Evolutionary conservation across 768 basidiomycete species (phyloP), one percentile per base, ranked within the genome.

Genomic region (Xerocomellus dryophilus): DNA sequence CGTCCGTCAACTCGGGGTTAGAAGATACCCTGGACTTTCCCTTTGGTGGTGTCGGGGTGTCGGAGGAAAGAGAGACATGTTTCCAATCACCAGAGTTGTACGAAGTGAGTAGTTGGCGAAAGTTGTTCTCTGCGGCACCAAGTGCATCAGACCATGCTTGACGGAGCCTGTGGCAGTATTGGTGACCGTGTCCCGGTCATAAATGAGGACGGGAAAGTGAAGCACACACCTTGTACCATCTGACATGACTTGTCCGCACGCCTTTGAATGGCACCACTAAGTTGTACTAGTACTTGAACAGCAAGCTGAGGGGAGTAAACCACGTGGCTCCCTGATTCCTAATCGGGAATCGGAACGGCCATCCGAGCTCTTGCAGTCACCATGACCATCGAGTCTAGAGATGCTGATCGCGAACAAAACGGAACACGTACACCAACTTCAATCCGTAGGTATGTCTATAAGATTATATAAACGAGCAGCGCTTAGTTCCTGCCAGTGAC

Each of bases 61-160:
- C 73, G 14, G 63, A 62, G n/a, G 74, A 73, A 25, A 76, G 57
- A 10, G 81, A 76, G 23, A 95, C 78, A 23, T 91, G 83, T 65
- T 85, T 94, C 94, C 94, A 97, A 45, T 90, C 85, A 10, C 74
- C 69, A 2, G 86, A 81, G 12, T 81, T 74, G 43, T 86, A 74
- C 5, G 90, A 88, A 7, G 85, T 80, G 45, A 96, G 78, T 10
- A 94, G 78, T 53, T 85, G 83, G 56, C 87, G 80, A 73, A 94
- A 93, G 64, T 84, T 83, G 43, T 80, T 71, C 62, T 93, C 87
- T 47, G 93, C 90, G 55, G 81, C 78, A 61, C 77, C 80, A 53
- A 96, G 77, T 15, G 93, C 85, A 54, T 79, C 73, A 58, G 84
- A 82, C 92, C 93, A 95, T 39, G 88, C 83, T 70, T 91, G 83